phyloP scores from a whole-genome alignment of 2,329 filamentous ascomycete species.

The Botrytis hyacinthi region DNA sequence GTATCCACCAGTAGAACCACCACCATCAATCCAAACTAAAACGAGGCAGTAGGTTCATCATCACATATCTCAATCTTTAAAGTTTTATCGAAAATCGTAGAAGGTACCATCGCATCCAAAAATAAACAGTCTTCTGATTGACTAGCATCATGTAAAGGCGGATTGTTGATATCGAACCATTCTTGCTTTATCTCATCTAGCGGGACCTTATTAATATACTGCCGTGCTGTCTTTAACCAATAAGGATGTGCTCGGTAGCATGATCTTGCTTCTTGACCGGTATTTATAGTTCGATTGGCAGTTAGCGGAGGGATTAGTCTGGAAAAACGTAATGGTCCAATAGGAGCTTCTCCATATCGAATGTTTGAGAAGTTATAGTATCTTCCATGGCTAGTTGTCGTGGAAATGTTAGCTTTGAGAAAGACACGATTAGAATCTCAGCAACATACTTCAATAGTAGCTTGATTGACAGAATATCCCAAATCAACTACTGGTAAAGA shows the following conservation, averaged over 20 bases:
- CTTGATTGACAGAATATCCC: slow-evolving; percentile 35
- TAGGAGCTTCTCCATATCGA: slow-evolving; percentile 45
- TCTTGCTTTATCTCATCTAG: not conserved
- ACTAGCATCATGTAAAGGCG: not conserved
- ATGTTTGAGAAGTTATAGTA: slow-evolving; percentile 46
- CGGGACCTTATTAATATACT: not conserved
- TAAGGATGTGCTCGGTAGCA: slow-evolving; percentile 28
- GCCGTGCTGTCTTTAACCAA: not conserved
- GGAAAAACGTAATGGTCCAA: slow-evolving; percentile 45
- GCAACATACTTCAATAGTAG: slow-evolving; percentile 28
- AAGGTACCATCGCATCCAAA: slow-evolving; percentile 47
- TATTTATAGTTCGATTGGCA: slow-evolving; percentile 34
- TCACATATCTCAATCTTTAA: slow-evolving; percentile 22
- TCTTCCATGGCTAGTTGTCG: slow-evolving; percentile 21
- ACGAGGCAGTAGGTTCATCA: not conserved
- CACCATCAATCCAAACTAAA: slow-evolving; percentile 36
- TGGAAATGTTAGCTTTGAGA: slow-evolving; percentile 24
- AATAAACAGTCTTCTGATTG: slow-evolving; percentile 47
- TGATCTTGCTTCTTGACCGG: slow-evolving; percentile 24
- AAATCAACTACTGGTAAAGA: slow-evolving; percentile 34
- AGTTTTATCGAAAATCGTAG: slow-evolving; percentile 36
- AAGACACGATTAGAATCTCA: not conserved
- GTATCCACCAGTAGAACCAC: slow-evolving; percentile 44
- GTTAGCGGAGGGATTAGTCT: slow-evolving; percentile 39
- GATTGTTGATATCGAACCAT: not conserved